Conservation (phyloP, 345 rosid genomes). For the Cardamine chenopodiifolia region DNA sequence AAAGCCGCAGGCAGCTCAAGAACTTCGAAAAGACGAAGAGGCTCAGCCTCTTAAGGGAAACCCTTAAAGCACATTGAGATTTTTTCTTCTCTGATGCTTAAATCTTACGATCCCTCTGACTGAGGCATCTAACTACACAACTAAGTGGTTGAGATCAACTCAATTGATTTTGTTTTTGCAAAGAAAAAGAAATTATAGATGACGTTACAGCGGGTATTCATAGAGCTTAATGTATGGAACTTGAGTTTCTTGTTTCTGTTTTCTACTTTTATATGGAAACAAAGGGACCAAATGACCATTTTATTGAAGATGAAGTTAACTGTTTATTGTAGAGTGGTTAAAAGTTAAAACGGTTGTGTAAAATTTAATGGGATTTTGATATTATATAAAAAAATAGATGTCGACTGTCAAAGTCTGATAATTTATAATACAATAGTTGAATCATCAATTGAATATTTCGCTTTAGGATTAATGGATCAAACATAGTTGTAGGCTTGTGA, state of each 20-base stretch:
- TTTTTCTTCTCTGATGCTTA: slow-evolving; percentile 3
- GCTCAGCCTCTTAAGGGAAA: slow-evolving; percentile 45
- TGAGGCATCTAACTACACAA: slow-evolving; percentile 16
- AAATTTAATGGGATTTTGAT: neutral
- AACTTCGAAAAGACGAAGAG: slow-evolving; percentile 45
- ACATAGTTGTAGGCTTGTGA: too few relatives aligned
- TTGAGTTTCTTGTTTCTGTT: neutral
- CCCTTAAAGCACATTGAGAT: slow-evolving; percentile 31
- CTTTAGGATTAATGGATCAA: too few relatives aligned
- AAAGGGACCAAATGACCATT: neutral
- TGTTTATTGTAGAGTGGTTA: slow-evolving; percentile 17
- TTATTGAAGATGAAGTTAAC: neutral
- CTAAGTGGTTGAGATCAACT: slow-evolving; percentile 19
- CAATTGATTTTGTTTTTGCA: neutral
- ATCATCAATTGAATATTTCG: too few relatives aligned
- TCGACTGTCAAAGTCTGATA: too few relatives aligned
- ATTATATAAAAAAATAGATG: too few relatives aligned
- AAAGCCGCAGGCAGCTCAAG: slow-evolving; percentile 47
- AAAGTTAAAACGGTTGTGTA: too few relatives aligned
- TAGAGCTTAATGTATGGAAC: slow-evolving; percentile 12
- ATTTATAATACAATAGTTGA: too few relatives aligned
- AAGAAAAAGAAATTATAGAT: neutral
- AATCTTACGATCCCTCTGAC: neutral
- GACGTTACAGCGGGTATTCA: neutral
- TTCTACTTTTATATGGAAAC: neutral